Percentiles rank a stretch among this genome's conserved stretches.
These are phyloP conservation scores for Closterium sp. DNA, from an alignment of 139 green algal genomes.

Conservation along the genomic window DNA sequence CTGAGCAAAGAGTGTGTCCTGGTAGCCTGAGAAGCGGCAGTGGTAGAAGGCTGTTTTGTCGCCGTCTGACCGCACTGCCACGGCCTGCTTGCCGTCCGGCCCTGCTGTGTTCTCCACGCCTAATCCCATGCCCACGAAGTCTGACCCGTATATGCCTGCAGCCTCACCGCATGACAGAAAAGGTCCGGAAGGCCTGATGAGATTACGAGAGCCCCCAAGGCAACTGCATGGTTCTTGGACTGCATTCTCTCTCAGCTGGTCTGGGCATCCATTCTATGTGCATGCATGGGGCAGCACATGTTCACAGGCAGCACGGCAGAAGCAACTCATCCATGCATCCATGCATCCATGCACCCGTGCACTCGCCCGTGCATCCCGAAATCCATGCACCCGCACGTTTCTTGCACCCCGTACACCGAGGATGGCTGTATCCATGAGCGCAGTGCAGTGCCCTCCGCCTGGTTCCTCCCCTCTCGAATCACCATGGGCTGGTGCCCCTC, in stretches of 20 bases:
- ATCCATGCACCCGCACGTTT: neutral
- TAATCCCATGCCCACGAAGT: neutral
- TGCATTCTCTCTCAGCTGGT: no score
- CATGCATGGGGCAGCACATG: neutral
- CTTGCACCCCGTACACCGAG: no score
- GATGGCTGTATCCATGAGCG: no score
- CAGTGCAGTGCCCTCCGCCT: no score
- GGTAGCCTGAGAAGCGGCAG: constrained; percentile 1
- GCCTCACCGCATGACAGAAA: neutral
- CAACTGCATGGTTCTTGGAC: no score
- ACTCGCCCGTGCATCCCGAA: neutral
- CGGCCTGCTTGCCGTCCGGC: neutral
- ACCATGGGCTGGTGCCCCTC: no score
- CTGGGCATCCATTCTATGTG: no score
- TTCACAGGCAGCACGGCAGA: neutral
- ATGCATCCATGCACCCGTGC: neutral
- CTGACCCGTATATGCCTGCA: neutral
- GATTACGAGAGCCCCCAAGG: no score
- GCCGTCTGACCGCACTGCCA: neutral
- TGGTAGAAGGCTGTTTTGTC: constrained; percentile 7
- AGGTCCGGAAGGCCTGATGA: no score
- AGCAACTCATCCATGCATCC: neutral
- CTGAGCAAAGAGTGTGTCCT: constrained; percentile 11
- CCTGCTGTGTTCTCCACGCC: neutral
- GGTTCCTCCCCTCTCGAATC: no score